phyloP scores from a whole-genome alignment of 495 filamentous ascomycete genomes.

The Cercophora sp. region DNA sequence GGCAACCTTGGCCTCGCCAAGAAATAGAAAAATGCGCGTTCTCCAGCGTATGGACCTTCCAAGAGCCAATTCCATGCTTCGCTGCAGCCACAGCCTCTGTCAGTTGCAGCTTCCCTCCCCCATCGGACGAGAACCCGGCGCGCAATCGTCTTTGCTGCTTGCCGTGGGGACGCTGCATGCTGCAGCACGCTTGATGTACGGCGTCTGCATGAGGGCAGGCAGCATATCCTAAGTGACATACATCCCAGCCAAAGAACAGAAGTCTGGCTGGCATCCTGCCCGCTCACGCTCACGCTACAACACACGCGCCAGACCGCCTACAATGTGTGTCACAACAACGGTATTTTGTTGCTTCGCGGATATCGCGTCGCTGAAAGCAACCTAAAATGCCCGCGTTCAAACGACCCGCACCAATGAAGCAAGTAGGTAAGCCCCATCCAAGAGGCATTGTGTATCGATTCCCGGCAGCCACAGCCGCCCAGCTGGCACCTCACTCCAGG shows the following conservation, averaged over 20 bases:
- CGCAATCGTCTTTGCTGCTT: slow-evolving; percentile 1
- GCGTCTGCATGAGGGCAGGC: neutral
- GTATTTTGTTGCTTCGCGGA: neutral
- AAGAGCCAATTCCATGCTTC: neutral
- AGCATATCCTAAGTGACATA: neutral
- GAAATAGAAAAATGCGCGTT: neutral
- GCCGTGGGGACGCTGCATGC: slow-evolving; percentile 4
- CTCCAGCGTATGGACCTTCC: neutral
- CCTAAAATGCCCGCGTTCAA: neutral
- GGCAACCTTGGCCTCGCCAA: too few relatives aligned
- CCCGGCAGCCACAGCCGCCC: neutral
- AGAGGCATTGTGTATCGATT: neutral
- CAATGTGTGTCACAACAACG: neutral
- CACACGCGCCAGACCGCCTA: neutral
- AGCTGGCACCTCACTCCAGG: neutral
- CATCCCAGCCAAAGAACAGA: slow-evolving; percentile 7
- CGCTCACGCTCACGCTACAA: too few relatives aligned
- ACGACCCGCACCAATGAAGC: slow-evolving; percentile 6
- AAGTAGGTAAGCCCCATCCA: too few relatives aligned
- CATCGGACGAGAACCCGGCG: neutral
- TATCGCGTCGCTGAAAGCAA: neutral
- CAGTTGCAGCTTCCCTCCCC: neutral
- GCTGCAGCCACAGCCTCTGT: neutral
- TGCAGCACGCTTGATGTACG: neutral
- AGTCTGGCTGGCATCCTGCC: neutral